A percentile compares a stretch with the other conserved stretches of the same genome.
phyloP scores from a whole-genome alignment of 495 filamentous ascomycete species.

The Tetracladium setigerum region DNA sequence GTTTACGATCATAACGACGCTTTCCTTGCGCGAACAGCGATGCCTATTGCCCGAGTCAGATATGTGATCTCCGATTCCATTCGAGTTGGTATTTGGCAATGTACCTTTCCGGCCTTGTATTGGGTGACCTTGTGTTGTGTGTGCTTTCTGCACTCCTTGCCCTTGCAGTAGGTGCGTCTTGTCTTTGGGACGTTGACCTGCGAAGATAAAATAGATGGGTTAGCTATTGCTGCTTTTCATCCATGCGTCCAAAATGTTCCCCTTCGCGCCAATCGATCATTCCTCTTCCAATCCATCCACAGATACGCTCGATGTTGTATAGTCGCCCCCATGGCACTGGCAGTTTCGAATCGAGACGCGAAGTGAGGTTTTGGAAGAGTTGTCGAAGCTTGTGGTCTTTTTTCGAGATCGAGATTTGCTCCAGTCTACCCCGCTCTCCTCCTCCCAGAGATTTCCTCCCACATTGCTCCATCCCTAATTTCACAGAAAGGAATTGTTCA shows the following conservation, averaged over 20 bases:
- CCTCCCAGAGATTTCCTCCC: neutral
- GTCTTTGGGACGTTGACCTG: conserved; percentile 90
- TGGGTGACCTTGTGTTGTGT: conserved; percentile 87
- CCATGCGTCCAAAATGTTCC: neutral
- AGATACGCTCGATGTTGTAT: too few species aligned
- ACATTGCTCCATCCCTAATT: neutral
- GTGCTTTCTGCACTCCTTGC: conserved; percentile 91
- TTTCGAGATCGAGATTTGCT: neutral
- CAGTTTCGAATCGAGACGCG: neutral
- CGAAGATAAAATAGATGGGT: conserved; percentile 11
- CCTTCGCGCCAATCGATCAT: neutral
- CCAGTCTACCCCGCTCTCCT: neutral
- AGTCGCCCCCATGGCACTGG: neutral
- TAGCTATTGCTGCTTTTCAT: too few species aligned
- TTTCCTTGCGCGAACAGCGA: conserved; percentile 97
- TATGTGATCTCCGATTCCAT: neutral
- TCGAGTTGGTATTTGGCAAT: neutral
- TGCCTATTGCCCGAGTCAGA: conserved; percentile 45
- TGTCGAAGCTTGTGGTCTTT: neutral
- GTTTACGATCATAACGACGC: conserved; percentile 99
- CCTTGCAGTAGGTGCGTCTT: conserved; percentile 91
- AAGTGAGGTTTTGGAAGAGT: neutral
- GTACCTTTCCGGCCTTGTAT: conserved; percentile 86
- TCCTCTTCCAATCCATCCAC: neutral
- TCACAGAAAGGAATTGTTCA: neutral